Percentiles rank a stretch among this genome's conserved stretches.
These are phyloP conservation scores for Wallacemonas sp. DNA, from an alignment of 208 protist species.

Conservation along the genomic window DNA sequence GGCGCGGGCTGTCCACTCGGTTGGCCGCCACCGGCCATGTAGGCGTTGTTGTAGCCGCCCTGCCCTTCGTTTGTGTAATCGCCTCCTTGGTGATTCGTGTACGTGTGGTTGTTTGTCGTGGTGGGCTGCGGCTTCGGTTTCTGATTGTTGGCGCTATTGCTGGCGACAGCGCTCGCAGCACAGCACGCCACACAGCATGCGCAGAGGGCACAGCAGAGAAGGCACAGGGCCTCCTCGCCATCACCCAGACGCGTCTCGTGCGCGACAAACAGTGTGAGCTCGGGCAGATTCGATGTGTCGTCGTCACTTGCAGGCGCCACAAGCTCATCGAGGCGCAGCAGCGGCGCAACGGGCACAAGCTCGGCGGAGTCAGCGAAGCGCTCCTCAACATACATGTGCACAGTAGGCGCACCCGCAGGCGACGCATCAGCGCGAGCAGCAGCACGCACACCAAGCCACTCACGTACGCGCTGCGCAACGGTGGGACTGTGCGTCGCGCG, in stretches of 20 bases:
- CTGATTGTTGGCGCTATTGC: neutral
- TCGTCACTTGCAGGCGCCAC: too few species aligned
- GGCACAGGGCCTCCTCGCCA: too few species aligned
- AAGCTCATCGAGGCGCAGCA: neutral
- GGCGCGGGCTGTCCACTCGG: neutral
- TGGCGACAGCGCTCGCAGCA: neutral
- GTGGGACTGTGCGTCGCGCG: neutral
- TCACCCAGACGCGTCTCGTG: too few species aligned
- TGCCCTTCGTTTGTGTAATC: too few species aligned
- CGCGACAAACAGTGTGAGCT: too few species aligned
- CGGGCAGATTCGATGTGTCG: too few species aligned
- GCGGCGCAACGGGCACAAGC: neutral
- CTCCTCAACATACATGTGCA: conserved; percentile 6
- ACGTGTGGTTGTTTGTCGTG: conserved; percentile 1
- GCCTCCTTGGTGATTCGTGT: neutral
- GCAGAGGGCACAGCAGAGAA: conserved; percentile 11
- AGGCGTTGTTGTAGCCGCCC: too few species aligned
- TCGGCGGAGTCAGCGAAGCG: neutral
- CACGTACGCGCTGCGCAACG: neutral
- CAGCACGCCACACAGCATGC: conserved; percentile 20
- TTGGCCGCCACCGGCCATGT: too few species aligned
- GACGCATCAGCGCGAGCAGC: neutral
- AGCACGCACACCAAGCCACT: neutral
- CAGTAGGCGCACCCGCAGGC: neutral
- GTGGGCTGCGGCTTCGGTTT: neutral